A percentile compares a stretch with the other conserved stretches of the same genome.
These are phyloP conservation scores for Cryomyces antarcticus DNA, from an alignment of 495 filamentous ascomycete species.

Conservation along the genomic window DNA sequence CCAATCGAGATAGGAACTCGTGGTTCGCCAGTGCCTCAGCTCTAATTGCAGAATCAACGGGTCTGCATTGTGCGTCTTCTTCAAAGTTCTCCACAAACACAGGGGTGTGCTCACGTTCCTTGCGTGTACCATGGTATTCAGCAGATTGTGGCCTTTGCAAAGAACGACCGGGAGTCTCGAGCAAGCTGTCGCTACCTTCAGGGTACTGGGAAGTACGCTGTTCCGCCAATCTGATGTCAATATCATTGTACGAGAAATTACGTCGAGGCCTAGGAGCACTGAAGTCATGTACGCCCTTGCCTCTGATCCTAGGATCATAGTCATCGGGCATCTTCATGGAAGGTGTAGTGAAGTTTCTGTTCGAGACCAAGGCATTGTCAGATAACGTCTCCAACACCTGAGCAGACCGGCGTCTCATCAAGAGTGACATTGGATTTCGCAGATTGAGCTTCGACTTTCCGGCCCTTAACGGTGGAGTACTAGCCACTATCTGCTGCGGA, in stretches of 20 bases:
- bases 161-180: not conserved
- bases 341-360: slow-evolving; percentile 21
- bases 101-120: slow-evolving; percentile 27
- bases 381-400: slow-evolving; percentile 13
- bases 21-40: slow-evolving; percentile 13
- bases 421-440: slow-evolving; percentile 45
- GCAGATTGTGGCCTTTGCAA: not conserved
- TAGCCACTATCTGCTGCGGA: not conserved
- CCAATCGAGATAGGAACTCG: slow-evolving; percentile 13
- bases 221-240: slow-evolving; percentile 3
- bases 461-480: slow-evolving; percentile 3
- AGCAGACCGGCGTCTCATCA: slow-evolving; percentile 29
- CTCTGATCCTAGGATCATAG: slow-evolving; percentile 71
- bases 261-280: slow-evolving; percentile 56
- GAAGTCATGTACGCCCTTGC: slow-evolving; percentile 77
- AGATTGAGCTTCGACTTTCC: slow-evolving; percentile 45
- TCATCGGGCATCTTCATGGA: slow-evolving; percentile 36
- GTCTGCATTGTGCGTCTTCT: slow-evolving; percentile 22
- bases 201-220: slow-evolving; percentile 1
- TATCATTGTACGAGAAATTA: slow-evolving; percentile 25
- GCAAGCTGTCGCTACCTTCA: not conserved
- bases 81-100: slow-evolving; percentile 51
- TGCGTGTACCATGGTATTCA: not conserved
- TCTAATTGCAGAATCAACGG: slow-evolving; percentile 11
- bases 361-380: slow-evolving; percentile 12